Conservation (phyloP, 441 rosid genomes). For the Erodium chrysanthum region DNA sequence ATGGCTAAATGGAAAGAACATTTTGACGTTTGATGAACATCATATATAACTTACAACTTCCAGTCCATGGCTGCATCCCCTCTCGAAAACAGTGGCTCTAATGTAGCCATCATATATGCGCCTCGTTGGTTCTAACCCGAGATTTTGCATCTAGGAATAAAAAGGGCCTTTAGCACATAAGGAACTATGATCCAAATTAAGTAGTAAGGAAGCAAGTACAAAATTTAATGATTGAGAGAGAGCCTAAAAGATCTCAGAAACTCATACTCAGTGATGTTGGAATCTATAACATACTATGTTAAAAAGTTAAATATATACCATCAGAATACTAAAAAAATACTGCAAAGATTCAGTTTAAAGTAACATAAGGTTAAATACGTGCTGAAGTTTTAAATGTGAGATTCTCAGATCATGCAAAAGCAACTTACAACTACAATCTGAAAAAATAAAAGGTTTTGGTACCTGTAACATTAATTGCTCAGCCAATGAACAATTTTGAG, state of each 20-base stretch:
- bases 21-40: slow-evolving; percentile 12
- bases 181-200: slow-evolving; percentile 10
- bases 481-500: slow-evolving; percentile 45
- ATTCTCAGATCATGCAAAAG: neutral
- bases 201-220: slow-evolving; percentile 4
- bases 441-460: slow-evolving; percentile 10
- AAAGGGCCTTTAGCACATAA: slow-evolving; percentile 19
- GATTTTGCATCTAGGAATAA: slow-evolving; percentile 50
- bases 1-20: slow-evolving; percentile 12
- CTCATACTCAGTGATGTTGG: neutral
- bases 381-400: slow-evolving; percentile 4
- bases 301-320: neutral
- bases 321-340: neutral
- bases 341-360: slow-evolving; percentile 1
- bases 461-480: slow-evolving; percentile 72
- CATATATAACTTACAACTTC: slow-evolving; percentile 37
- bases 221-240: neutral
- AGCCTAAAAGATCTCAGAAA: slow-evolving; percentile 3
- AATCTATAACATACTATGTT: neutral
- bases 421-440: slow-evolving; percentile 2
- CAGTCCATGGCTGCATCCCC: slow-evolving; percentile 45
- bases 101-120: slow-evolving; percentile 52
- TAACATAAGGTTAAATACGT: slow-evolving; percentile 1
- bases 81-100: slow-evolving; percentile 44
- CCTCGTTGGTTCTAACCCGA: slow-evolving; percentile 62